Base-by-base conservation (phyloP, 2,329 filamentous ascomycete genomes). In the Fusarium burgessii region DNA sequence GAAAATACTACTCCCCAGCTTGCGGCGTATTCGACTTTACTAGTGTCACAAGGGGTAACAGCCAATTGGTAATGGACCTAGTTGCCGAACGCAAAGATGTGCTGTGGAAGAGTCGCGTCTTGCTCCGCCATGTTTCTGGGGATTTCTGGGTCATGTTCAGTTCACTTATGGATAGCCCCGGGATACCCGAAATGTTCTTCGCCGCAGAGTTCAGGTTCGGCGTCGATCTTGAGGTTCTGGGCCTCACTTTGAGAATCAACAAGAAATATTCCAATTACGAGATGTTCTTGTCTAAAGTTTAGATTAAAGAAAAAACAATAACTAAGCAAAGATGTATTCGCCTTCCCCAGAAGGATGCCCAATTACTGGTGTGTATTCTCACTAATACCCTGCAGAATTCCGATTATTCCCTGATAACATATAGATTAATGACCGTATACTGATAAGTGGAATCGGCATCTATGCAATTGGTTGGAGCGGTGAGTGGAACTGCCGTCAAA, bases 1-100 rank as follows among this genome's bases (percentile, higher is more conserved):
- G 85, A 6, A 82, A 78, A 3, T 87, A 86, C 68, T 81, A 76
- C 64, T 79, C 86, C 57, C 79, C 80, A 3, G 84, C 79, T 6
- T 86, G 86, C 74, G 77, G 75, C 23, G 63, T 49, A 3, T 51
- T 80, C 14, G 59, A 68, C 1, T 61, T 80, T 20, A 23, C 29
- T 3, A 12, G 15, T 27, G 36, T 7, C 58, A 58, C 3, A 63
- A 62, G 13, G 61, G 71, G 11, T 11, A 49, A 75, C 17, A 33
- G 20, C 66, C 69, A 0, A 33, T 49, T 74, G 25, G 59, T 52
- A 38, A 38, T 18, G 36, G 73, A 76, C 2, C 72, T 80, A 4
- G 62, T 77, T 6, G 74, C 74, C 1, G 66, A 77, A 8, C 72
- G 74, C 9, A 46, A 40, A 2, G 69, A 79, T 14, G 61, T 65